Evolutionary conservation across 2,329 filamentous ascomycete genomes (phyloP).

Genomic region (Aulographum hederae): DNA sequence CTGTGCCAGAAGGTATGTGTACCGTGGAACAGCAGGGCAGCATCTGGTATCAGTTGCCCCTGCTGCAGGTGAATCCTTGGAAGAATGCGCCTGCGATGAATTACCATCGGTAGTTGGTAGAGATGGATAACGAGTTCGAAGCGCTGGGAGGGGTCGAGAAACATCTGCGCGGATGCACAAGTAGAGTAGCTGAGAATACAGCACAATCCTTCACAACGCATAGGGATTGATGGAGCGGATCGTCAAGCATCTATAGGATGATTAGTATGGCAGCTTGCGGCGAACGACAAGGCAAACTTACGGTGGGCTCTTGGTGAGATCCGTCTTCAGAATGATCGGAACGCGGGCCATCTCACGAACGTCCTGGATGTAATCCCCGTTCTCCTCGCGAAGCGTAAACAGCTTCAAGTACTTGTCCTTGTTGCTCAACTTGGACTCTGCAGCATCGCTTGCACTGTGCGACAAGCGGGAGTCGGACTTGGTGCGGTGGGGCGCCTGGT

Average conservation of each 20-base stretch:
- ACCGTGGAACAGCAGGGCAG: no score
- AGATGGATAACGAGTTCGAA: no score
- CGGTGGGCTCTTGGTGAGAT: conserved; percentile 97
- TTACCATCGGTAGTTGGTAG: no score
- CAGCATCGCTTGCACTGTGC: conserved; percentile 43
- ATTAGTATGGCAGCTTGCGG: conserved; percentile 18
- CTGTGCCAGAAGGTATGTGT: no score
- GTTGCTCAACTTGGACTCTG: conserved; percentile 66
- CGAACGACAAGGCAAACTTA: conserved; percentile 47
- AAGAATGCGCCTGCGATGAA: no score
- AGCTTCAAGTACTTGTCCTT: conserved; percentile 93
- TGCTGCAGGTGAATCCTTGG: no score
- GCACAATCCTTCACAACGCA: conserved; percentile 36
- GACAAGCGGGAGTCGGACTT: conserved; percentile 88
- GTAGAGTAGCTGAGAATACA: no score
- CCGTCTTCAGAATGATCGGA: conserved; percentile 95
- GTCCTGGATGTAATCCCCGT: conserved; percentile 93
- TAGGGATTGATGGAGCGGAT: conserved; percentile 70
- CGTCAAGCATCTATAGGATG: conserved; percentile 48
- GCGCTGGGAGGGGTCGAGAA: no score
- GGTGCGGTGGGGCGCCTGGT: conserved; percentile 62
- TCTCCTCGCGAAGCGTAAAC: conserved; percentile 79
- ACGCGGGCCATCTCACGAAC: conserved; percentile 95
- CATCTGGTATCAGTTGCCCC: no score
- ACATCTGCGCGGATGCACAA: no score